phyloP scores from a whole-genome alignment of 2,329 filamentous ascomycete species.

The Aspergillus brunneoviolaceus region DNA sequence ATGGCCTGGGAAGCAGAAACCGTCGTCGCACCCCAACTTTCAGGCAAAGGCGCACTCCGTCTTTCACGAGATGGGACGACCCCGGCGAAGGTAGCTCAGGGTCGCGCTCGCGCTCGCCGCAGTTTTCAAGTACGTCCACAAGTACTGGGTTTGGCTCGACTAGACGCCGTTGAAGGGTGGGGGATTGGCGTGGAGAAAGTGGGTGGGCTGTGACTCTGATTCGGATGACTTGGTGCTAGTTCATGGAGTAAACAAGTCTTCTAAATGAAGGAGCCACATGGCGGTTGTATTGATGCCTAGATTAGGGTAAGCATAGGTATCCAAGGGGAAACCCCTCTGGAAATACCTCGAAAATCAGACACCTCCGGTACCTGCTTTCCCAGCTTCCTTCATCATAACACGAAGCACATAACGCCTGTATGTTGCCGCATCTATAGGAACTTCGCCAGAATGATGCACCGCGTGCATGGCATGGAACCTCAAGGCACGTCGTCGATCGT shows the following conservation, averaged over 20 bases:
- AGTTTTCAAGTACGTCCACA: constrained; percentile 32
- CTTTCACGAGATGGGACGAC: constrained; percentile 21
- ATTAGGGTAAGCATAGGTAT: background rate
- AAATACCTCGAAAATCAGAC: background rate
- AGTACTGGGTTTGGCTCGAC: constrained; percentile 51
- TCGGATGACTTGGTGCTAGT: background rate
- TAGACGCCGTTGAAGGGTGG: constrained; percentile 33
- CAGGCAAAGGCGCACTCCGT: constrained; percentile 18
- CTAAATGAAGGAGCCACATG: background rate
- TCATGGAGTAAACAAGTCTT: background rate
- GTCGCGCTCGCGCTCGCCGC: constrained; percentile 31
- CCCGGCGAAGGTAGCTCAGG: constrained; percentile 36
- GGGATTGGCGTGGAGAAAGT: background rate
- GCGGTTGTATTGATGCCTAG: background rate
- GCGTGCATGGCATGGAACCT: constrained; percentile 7
- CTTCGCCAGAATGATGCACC: background rate
- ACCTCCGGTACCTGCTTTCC: background rate
- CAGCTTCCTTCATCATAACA: background rate
- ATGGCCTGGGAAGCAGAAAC: constrained; percentile 38
- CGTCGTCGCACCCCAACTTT: constrained; percentile 17
- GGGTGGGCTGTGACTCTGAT: background rate
- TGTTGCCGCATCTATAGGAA: background rate
- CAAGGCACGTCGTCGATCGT: constrained; percentile 38
- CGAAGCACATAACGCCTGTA: background rate
- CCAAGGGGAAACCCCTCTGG: background rate